These are phyloP conservation scores for Parathielavia appendiculata DNA, from an alignment of 495 filamentous ascomycete genomes.

Conservation along the genomic window DNA sequence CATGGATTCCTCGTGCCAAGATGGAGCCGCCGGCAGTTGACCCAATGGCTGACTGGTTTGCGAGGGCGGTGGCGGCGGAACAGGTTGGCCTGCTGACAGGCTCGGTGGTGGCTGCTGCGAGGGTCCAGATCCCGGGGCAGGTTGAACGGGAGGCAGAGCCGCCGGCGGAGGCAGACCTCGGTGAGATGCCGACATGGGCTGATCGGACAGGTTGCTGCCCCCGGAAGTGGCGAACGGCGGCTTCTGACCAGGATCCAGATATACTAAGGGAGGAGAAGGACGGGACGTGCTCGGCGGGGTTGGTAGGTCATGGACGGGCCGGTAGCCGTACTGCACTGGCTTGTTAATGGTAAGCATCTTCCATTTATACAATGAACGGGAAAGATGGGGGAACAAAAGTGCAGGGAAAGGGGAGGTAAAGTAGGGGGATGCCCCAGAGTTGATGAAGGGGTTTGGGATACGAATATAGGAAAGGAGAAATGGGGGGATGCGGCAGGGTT, in stretches of 20 bases:
- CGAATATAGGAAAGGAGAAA: constrained; percentile 1
- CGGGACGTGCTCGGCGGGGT: constrained; percentile 55
- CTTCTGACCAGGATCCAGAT: constrained; percentile 46
- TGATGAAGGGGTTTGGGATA: constrained; percentile 7
- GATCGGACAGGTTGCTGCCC: constrained; percentile 39
- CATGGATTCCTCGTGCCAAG: constrained; percentile 75
- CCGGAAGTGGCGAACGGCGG: constrained; percentile 36
- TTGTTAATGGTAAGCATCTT: constrained; percentile 67
- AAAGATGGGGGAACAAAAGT: constrained; percentile 3
- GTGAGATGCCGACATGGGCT: constrained; percentile 67
- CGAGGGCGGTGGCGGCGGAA: constrained; percentile 37
- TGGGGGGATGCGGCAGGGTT: constrained; percentile 2
- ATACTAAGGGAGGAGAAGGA: constrained; percentile 54
- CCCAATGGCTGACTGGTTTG: constrained; percentile 40
- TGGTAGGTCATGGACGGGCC: constrained; percentile 65
- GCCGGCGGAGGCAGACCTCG: constrained; percentile 69
- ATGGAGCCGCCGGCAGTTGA: constrained; percentile 63
- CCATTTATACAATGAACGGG: constrained; percentile 13
- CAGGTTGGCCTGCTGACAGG: constrained; percentile 28
- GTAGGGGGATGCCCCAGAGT: constrained; percentile 9
- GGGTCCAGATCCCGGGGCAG: constrained; percentile 31
- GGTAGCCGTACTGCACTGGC: constrained; percentile 60
- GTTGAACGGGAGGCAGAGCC: constrained; percentile 61
- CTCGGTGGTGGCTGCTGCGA: constrained; percentile 29
- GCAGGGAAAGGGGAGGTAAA: constrained; percentile 15